Percentiles rank a stretch among this genome's conserved stretches.
Conservation (phyloP, 192 early-diverging fungal species). For the Thoreauomyces humboldtii region DNA sequence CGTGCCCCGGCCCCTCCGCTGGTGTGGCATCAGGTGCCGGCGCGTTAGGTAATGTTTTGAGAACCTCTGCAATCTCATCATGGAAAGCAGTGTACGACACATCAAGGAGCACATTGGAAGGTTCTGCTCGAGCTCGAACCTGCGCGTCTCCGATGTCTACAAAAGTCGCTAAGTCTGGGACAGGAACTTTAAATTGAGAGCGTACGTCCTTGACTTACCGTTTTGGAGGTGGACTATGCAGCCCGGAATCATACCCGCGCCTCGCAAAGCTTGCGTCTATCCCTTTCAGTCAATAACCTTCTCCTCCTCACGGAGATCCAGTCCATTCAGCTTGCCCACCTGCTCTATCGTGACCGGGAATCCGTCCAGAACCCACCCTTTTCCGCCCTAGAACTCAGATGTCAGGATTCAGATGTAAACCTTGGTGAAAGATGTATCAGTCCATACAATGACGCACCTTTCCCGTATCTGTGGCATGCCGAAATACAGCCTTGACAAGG, state of each 20-base stretch:
- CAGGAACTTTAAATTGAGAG: no score
- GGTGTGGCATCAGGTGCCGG: no score
- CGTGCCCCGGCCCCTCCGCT: no score
- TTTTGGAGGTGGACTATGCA: slow-evolving; percentile 32
- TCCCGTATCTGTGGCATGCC: not conserved
- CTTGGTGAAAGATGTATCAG: not conserved
- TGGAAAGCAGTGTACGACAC: no score
- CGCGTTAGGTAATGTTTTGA: no score
- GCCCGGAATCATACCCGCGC: slow-evolving; percentile 33
- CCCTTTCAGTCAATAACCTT: no score
- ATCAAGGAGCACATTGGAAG: not conserved
- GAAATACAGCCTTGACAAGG: slow-evolving; percentile 2
- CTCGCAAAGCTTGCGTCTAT: slow-evolving; percentile 32
- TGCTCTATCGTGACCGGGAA: slow-evolving; percentile 52
- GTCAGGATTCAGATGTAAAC: not conserved
- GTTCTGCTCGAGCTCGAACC: not conserved
- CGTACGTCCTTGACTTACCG: no score
- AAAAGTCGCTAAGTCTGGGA: no score
- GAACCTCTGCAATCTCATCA: no score
- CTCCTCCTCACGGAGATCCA: no score
- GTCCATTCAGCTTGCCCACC: no score
- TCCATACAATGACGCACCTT: not conserved
- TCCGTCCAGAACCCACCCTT: slow-evolving; percentile 56
- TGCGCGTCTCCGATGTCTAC: not conserved
- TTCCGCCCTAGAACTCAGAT: not conserved